A percentile compares a stretch with the other conserved stretches of the same genome.
Conservation (phyloP, 169 alveolate genomes). For the Eimeria falciformis region DNA sequence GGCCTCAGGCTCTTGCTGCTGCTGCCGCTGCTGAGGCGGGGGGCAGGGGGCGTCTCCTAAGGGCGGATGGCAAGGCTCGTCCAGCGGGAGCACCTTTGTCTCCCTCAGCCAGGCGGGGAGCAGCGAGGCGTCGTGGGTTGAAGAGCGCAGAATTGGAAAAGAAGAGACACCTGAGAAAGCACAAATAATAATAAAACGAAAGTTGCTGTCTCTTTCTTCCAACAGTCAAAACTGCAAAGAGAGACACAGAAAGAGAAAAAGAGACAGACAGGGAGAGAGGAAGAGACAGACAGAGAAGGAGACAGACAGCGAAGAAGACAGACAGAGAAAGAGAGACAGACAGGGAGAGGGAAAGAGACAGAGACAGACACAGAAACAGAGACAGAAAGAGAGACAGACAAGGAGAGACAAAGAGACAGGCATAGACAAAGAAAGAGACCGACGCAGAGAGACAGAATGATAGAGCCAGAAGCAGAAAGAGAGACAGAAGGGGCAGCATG, state of each 20-base stretch:
- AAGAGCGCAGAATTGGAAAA: background rate
- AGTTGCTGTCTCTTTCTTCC: background rate
- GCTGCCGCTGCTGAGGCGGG: background rate
- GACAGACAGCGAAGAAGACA: background rate
- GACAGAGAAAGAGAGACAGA: background rate
- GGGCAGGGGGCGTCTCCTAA: constrained; percentile 26
- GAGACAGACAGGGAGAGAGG: background rate
- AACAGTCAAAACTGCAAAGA: background rate
- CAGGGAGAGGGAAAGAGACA: background rate
- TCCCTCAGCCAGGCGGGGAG: constrained; percentile 7
- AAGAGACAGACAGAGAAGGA: no score
- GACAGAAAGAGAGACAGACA: background rate
- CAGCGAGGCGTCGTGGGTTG: background rate
- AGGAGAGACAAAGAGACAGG: background rate
- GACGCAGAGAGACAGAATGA: background rate
- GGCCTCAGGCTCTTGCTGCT: constrained; percentile 4
- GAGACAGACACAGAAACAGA: background rate
- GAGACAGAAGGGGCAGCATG: background rate
- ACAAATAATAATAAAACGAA: background rate
- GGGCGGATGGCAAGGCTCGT: constrained; percentile 43
- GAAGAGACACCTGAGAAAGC: background rate
- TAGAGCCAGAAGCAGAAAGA: background rate
- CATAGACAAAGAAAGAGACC: background rate
- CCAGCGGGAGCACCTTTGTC: background rate
- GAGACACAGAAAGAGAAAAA: background rate